These are phyloP conservation scores for Scutellaria baicalensis DNA, from an alignment of 257 asterid species.

Conservation along the genomic window DNA sequence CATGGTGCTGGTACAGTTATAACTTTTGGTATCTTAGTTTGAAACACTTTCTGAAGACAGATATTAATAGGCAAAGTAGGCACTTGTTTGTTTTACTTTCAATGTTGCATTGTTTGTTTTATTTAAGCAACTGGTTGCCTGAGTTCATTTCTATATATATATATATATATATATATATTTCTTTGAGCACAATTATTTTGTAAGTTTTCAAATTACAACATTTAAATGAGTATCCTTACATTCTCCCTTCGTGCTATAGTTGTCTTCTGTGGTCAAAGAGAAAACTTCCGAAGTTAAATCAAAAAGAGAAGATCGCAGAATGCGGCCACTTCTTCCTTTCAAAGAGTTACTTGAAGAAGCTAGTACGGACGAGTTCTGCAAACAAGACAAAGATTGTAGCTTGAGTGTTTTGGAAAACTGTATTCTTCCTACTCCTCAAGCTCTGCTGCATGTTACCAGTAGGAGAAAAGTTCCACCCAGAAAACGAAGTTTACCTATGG, in stretches of 20 bases:
- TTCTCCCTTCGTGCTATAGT: constrained; percentile 41
- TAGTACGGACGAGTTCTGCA: constrained; percentile 19
- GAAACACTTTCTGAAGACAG: neutral
- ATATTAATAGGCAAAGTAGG: neutral
- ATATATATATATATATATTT: neutral
- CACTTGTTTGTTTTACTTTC: neutral
- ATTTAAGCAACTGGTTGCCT: constrained; percentile 2
- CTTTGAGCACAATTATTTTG: neutral
- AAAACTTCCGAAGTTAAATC: constrained; percentile 43
- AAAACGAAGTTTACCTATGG: constrained; percentile 63
- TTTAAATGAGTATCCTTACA: constrained; percentile 3
- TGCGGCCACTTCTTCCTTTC: constrained; percentile 63
- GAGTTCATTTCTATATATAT: neutral
- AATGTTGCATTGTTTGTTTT: neutral
- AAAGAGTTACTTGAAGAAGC: constrained; percentile 56
- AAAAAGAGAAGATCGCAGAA: constrained; percentile 24
- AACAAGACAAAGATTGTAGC: constrained; percentile 32
- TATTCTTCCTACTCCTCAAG: constrained; percentile 55
- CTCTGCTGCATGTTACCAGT: constrained; percentile 79
- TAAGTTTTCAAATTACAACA: neutral
- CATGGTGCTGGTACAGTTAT: neutral
- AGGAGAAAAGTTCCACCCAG: constrained; percentile 61
- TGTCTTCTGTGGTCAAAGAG: constrained; percentile 37
- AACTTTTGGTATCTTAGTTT: neutral
- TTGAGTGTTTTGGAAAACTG: constrained; percentile 33